These are phyloP conservation scores for Gymnopilus dilepis DNA, from an alignment of 768 basidiomycete species.

Conservation along the genomic window DNA sequence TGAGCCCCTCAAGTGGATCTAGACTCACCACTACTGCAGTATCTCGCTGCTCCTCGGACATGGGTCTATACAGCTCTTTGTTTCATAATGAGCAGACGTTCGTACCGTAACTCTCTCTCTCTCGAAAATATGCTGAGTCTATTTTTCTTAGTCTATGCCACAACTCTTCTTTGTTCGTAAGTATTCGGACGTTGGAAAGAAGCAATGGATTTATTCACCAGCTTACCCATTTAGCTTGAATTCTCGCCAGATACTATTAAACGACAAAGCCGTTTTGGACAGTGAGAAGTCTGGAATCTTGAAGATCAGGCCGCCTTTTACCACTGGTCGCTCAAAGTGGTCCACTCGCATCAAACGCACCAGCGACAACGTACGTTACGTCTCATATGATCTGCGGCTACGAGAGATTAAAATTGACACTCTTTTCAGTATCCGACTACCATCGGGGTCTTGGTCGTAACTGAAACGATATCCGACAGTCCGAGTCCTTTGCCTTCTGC, in stretches of 20 bases:
- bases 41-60: conserved; percentile 33
- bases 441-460: conserved; percentile 35
- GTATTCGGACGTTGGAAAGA: too few relatives aligned
- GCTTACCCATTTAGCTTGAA: conserved; percentile 28
- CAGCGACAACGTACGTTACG: neutral
- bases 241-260: conserved; percentile 36
- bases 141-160: conserved; percentile 33
- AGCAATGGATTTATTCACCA: neutral
- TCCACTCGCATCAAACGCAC: conserved; percentile 9
- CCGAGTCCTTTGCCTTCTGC: conserved; percentile 15
- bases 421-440: conserved; percentile 16
- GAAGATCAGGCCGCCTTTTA: conserved; percentile 12
- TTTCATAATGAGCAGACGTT: conserved; percentile 38
- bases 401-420: neutral
- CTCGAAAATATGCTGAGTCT: neutral
- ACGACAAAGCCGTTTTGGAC: conserved; percentile 14
- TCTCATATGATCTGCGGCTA: neutral
- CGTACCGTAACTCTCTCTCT: conserved; percentile 7
- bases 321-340: conserved; percentile 4
- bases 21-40: conserved; percentile 21
- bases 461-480: conserved; percentile 36
- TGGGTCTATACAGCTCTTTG: conserved; percentile 41
- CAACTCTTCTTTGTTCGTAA: conserved; percentile 39
- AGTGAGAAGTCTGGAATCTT: conserved; percentile 16
- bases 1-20: neutral